Evolutionary conservation across 495 filamentous ascomycete genomes (phyloP).

Genomic region (Neurospora sp.): DNA sequence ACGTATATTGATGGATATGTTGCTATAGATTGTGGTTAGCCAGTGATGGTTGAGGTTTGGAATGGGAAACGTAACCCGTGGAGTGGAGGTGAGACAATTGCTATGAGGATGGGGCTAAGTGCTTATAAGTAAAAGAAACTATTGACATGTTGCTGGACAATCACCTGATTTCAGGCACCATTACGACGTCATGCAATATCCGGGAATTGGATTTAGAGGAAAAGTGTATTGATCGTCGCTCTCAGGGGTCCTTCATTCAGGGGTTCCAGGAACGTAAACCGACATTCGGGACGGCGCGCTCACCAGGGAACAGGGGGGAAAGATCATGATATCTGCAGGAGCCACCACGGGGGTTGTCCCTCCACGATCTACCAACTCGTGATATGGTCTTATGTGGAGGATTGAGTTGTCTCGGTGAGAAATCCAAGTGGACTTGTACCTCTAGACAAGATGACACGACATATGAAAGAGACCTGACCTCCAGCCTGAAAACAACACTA

Average conservation of each 20-base stretch:
- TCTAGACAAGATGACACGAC: neutral
- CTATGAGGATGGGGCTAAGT: neutral
- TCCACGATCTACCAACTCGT: neutral
- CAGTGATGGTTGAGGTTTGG: neutral
- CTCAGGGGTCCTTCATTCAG: neutral
- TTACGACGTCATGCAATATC: neutral
- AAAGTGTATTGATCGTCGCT: neutral
- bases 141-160: neutral
- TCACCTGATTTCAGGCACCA: neutral
- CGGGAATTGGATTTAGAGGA: neutral
- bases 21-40: neutral
- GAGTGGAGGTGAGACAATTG: neutral
- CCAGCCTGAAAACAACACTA: neutral
- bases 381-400: neutral
- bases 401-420: neutral
- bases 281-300: neutral
- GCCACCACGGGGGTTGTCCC: neutral
- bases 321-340: neutral
- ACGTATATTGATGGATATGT: neutral
- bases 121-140: neutral
- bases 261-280: neutral
- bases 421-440: neutral
- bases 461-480: neutral
- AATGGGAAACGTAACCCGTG: neutral
- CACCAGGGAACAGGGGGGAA: neutral